Evolutionary conservation across 164 flowering plant genomes (phyloP).

Genomic region (Kalanchoe fedtschenkoi): DNA sequence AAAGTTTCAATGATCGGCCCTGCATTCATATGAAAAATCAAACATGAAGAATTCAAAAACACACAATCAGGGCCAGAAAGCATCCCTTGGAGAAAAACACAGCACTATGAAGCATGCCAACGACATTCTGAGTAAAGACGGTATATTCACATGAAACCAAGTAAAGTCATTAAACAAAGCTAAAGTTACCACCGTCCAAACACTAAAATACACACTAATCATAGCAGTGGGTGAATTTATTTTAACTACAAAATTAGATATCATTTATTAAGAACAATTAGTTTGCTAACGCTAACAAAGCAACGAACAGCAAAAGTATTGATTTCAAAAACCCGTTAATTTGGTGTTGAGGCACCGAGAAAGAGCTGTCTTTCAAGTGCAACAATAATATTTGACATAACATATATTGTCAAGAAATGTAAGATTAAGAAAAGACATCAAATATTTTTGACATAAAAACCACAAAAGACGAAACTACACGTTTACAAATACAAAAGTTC

Average conservation of each 20-base stretch:
- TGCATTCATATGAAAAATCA: not conserved
- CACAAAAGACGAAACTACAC: not conserved
- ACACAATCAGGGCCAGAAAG: not conserved
- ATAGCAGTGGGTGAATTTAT: too few species aligned
- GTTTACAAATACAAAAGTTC: not conserved
- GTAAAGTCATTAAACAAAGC: too few species aligned
- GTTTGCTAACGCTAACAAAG: too few species aligned
- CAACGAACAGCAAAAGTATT: too few species aligned
- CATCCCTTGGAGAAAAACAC: not conserved
- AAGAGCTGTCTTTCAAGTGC: not conserved
- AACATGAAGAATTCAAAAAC: not conserved
- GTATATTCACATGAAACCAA: not conserved
- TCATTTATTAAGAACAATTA: too few species aligned
- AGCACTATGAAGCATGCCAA: not conserved
- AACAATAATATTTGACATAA: not conserved
- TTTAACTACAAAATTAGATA: too few species aligned
- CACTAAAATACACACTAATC: too few species aligned
- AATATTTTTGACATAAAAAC: not conserved
- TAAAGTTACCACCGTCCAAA: too few species aligned
- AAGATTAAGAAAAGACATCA: not conserved
- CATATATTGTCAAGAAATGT: too few species aligned
- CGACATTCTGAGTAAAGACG: not conserved
- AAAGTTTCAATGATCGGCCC: slow-evolving; percentile 19
- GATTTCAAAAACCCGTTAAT: too few species aligned
- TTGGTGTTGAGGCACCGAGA: not conserved